Conservation (phyloP, 805 yeast species). For the Trichomonascus vanleenenianus region DNA sequence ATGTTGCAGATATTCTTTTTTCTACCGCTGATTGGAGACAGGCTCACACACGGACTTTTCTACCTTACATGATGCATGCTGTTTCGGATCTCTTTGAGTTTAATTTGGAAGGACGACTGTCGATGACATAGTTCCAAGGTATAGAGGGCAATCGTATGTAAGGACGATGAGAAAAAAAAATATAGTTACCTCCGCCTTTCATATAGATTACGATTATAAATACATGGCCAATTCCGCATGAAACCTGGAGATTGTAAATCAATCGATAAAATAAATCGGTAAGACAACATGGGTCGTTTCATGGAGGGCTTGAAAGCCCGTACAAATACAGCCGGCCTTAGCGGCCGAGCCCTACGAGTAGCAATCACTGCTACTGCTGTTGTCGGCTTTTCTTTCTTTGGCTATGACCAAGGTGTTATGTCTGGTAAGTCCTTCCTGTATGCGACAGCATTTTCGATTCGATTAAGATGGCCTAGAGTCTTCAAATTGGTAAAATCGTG, state of each 20-base stretch:
- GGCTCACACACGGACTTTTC: neutral
- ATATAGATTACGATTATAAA: neutral
- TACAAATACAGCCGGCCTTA: constrained; percentile 48
- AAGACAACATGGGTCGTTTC: neutral
- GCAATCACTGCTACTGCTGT: constrained; percentile 53
- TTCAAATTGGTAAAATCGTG: neutral
- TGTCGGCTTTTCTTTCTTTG: constrained; percentile 59
- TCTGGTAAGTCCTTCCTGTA: constrained; percentile 6
- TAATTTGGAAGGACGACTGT: too few relatives aligned
- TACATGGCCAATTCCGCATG: neutral
- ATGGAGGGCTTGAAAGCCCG: neutral
- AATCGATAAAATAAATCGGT: neutral
- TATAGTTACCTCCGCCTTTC: too few relatives aligned
- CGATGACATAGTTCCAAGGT: too few relatives aligned
- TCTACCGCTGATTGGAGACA: too few relatives aligned
- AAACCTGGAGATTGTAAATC: neutral
- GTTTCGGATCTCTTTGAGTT: too few relatives aligned
- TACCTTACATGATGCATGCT: neutral
- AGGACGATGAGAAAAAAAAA: too few relatives aligned
- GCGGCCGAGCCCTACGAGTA: constrained; percentile 44
- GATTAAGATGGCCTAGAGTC: neutral
- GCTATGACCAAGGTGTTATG: constrained; percentile 79
- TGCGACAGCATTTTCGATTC: neutral
- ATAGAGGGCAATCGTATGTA: too few relatives aligned
- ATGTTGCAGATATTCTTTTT: neutral